A percentile compares a stretch with the other conserved stretches of the same genome.
phyloP scores from a whole-genome alignment of 257 asterid species.

The Ligustrum vulgare region DNA sequence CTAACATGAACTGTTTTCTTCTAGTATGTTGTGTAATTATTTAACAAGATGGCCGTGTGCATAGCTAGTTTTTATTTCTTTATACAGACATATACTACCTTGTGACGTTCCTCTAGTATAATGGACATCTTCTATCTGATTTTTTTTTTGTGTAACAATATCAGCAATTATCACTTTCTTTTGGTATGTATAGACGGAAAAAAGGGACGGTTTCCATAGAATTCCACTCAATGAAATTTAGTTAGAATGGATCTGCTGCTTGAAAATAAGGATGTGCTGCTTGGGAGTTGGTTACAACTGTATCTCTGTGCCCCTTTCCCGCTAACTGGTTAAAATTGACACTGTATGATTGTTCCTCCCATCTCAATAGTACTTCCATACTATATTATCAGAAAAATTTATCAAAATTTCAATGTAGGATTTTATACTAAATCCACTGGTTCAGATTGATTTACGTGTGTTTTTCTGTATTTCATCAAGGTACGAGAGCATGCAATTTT shows the following conservation, averaged over 20 bases:
- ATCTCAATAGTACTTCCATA: slow-evolving; percentile 14
- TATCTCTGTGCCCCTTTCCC: slow-evolving; percentile 14
- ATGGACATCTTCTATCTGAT: neutral
- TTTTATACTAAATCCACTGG: slow-evolving; percentile 18
- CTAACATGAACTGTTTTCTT: slow-evolving; percentile 10
- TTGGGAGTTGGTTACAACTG: neutral
- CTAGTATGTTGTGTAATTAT: neutral
- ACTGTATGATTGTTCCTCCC: slow-evolving; percentile 7
- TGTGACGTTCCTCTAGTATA: neutral
- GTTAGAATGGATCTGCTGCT: slow-evolving; percentile 6
- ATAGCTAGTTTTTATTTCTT: neutral
- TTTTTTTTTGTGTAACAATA: neutral
- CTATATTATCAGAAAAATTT: slow-evolving; percentile 4
- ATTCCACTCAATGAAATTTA: slow-evolving; percentile 1
- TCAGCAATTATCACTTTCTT: neutral
- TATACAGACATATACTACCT: neutral
- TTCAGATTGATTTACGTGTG: slow-evolving; percentile 25
- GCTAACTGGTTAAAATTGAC: slow-evolving; percentile 11
- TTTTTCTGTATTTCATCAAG: slow-evolving; percentile 37
- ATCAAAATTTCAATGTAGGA: slow-evolving; percentile 6
- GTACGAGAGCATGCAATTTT: slow-evolving; percentile 92
- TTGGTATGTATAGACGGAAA: neutral
- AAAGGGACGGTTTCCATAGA: neutral
- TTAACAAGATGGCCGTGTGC: neutral
- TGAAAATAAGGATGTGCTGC: neutral